Conservation (phyloP, 371 early-diverging fungal species). For the Nematocida sp. region DNA sequence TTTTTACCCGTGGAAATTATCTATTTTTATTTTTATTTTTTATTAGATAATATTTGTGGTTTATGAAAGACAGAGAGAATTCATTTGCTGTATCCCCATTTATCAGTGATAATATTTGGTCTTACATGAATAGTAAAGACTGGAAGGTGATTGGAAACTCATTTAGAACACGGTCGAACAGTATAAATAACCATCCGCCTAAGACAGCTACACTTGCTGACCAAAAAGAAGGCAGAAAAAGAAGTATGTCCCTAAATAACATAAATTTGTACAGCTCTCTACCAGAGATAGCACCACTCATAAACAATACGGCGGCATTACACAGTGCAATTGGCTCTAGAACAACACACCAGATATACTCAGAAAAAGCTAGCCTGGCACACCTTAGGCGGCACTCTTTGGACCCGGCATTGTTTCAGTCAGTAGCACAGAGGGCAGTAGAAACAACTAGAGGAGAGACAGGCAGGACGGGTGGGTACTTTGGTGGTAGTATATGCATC, state of each 20-base stretch:
- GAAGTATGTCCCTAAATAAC: conserved; percentile 48
- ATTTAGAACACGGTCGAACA: conserved; percentile 37
- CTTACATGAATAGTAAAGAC: conserved; percentile 24
- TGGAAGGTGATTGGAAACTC: conserved; percentile 59
- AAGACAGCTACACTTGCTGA: not conserved
- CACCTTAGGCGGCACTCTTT: conserved; percentile 40
- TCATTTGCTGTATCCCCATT: conserved; percentile 40
- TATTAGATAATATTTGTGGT: conserved; percentile 50
- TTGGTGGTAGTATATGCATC: conserved; percentile 57
- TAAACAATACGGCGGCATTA: not conserved
- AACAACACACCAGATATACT: not conserved
- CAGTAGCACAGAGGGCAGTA: conserved; percentile 1
- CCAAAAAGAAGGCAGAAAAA: conserved; percentile 33
- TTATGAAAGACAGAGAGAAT: conserved; percentile 46
- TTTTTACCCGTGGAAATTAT: not conserved
- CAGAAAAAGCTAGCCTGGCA: conserved; percentile 36
- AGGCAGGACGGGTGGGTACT: not conserved
- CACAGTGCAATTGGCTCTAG: not conserved
- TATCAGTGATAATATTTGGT: conserved; percentile 49
- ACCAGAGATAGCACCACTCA: not conserved
- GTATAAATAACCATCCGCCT: conserved; percentile 18
- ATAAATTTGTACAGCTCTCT: conserved; percentile 1
- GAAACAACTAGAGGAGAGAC: too few relatives aligned
- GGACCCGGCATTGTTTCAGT: conserved; percentile 34
- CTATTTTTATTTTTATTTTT: conserved; percentile 39